phyloP scores from a whole-genome alignment of 768 basidiomycete genomes.

The Macrolepiota dolichaula region DNA sequence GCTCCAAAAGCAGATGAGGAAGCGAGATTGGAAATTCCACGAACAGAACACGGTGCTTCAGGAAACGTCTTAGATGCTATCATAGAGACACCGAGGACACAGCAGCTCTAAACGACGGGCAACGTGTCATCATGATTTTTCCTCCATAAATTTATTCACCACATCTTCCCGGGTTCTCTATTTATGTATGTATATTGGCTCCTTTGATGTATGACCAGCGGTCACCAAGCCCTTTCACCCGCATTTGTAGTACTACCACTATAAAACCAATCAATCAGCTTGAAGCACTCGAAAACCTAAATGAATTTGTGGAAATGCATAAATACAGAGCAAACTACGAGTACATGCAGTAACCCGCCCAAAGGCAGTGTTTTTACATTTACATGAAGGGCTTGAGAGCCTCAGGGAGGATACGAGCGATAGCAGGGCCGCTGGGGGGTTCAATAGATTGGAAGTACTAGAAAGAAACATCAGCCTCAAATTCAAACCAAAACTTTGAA shows the following conservation, averaged over 20 bases:
- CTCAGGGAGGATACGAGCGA: conserved; percentile 52
- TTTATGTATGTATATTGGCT: too few relatives aligned
- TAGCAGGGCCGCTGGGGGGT: conserved; percentile 54
- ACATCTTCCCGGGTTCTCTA: too few relatives aligned
- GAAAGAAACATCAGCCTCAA: background rate
- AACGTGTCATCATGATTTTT: background rate
- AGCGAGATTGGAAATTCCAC: background rate
- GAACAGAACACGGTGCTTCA: background rate
- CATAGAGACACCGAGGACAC: background rate
- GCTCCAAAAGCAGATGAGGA: background rate
- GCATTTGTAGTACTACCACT: background rate
- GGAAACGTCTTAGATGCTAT: background rate
- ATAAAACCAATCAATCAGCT: background rate
- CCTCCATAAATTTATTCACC: too few relatives aligned
- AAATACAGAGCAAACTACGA: background rate
- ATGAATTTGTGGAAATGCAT: background rate
- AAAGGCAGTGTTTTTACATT: conserved; percentile 11
- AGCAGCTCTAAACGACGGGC: background rate
- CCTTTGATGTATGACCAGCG: background rate
- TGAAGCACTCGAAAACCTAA: background rate
- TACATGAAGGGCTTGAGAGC: conserved; percentile 54
- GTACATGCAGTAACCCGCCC: background rate
- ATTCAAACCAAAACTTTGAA: background rate
- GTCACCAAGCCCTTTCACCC: background rate
- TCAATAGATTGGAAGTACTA: conserved; percentile 61